These are phyloP conservation scores for Tuber umbilicatum DNA, from an alignment of 495 filamentous ascomycete species.

Conservation along the genomic window DNA sequence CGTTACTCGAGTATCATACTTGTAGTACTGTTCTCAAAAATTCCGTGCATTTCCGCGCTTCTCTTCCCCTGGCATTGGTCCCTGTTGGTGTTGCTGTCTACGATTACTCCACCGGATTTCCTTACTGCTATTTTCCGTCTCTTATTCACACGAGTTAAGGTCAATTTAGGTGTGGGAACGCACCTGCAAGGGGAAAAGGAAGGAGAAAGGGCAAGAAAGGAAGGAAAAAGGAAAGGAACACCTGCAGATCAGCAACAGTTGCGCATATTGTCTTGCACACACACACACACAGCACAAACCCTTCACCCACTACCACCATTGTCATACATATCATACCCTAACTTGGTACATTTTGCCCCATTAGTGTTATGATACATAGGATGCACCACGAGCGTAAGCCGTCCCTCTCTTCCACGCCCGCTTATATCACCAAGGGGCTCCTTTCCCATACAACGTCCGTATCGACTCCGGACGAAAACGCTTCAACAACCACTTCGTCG, in stretches of 20 bases:
- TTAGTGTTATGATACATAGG: background rate
- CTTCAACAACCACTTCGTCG: conserved; percentile 24
- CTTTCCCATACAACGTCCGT: conserved; percentile 36
- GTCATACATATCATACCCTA: background rate
- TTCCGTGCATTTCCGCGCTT: background rate
- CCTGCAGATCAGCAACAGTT: background rate
- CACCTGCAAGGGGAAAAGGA: background rate
- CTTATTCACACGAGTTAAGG: background rate
- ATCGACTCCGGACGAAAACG: conserved; percentile 37
- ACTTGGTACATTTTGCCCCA: background rate
- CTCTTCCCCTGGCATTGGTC: background rate
- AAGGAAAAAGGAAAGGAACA: background rate
- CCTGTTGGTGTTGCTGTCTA: background rate
- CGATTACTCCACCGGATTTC: background rate
- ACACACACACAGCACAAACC: conserved; percentile 1
- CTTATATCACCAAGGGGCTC: conserved; percentile 40
- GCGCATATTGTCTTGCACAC: background rate
- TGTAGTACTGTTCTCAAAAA: background rate
- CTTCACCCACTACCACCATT: background rate
- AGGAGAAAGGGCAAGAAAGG: background rate
- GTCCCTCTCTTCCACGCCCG: conserved; percentile 36
- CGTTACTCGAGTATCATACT: too few species aligned
- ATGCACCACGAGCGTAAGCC: conserved; percentile 39
- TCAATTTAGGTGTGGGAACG: background rate
- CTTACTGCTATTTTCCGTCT: background rate